phyloP scores from a whole-genome alignment of 441 rosid genomes.

The Bruguiera hainesii region DNA sequence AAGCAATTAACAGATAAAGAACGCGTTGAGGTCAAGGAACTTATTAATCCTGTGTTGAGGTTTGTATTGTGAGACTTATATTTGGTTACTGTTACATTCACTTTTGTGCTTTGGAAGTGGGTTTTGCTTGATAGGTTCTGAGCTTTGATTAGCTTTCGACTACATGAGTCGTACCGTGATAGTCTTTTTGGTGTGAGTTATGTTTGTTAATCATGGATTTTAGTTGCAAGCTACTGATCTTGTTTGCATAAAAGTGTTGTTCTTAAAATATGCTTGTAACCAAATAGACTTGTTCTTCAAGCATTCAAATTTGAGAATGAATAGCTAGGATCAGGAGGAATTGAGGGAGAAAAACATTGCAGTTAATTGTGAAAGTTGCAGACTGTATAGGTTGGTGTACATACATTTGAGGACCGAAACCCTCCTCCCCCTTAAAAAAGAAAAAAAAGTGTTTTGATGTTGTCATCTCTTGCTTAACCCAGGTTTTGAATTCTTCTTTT shows the following conservation, averaged over 20 bases:
- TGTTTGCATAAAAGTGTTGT: background rate
- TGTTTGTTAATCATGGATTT: background rate
- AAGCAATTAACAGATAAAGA: slow-evolving; percentile 46
- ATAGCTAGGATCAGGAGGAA: too few relatives aligned
- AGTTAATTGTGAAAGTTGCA: too few relatives aligned
- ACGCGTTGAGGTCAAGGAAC: slow-evolving; percentile 44
- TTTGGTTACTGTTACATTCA: background rate
- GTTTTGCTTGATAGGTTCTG: slow-evolving; percentile 1
- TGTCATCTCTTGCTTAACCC: too few relatives aligned
- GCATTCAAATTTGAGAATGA: background rate
- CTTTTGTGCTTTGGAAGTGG: background rate
- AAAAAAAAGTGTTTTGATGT: too few relatives aligned
- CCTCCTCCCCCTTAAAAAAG: too few relatives aligned
- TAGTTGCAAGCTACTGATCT: background rate
- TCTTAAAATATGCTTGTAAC: background rate
- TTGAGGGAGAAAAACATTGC: too few relatives aligned
- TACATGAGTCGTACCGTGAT: too few relatives aligned
- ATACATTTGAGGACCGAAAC: too few relatives aligned
- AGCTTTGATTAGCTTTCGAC: background rate
- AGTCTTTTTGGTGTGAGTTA: background rate
- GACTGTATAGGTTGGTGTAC: too few relatives aligned
- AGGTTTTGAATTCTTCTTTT: too few relatives aligned
- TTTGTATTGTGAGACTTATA: slow-evolving; percentile 36
- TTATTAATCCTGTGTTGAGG: slow-evolving; percentile 70
- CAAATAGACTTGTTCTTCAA: background rate